Evolutionary conservation across 768 basidiomycete genomes (phyloP), one percentile per base, ranked within the genome.

Genomic region (Lactifluus subvellereus): DNA sequence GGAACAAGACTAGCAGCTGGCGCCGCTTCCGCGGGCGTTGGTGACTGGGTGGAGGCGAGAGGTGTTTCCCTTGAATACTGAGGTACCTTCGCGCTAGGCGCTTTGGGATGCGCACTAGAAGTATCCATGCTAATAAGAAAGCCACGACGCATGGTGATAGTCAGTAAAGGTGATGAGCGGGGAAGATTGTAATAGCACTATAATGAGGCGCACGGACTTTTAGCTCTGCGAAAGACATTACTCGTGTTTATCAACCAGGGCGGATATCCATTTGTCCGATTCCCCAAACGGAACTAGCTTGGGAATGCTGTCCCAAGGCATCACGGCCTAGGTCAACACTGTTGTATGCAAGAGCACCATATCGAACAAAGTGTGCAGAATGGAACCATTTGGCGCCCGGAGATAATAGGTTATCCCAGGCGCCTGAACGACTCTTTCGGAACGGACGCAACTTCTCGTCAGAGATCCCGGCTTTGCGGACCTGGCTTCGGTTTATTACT

Each of bases 61-160:
- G 54, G 38, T 6, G 16, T 22, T 30, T 42, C 56, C 32, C 32
- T 56, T 27, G 20, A 20, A 9, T 32, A 13, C 27, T 42, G 30
- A 32, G 48, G 10, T 27, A 18, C n/a, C 9, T 56, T 55, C 38
- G 22, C 14, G n/a, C 30, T 50, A 33, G 54, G 33, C 14, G 16
- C n/a, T 35, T 16, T 35, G 0, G 45, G 30, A n/a, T n/a, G 53
- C 3, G 59, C 10, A 10, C 9, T 43, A 22, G 52, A 13, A 32
- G 54, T 20, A 27, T 42, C 27, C 54, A 20, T 16, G 7, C 20
- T 49, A 33, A 40, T 30, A 9, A 61, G 60, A 27, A 61, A 61
- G 3, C 60, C 60, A 33, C 60, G 60, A 5, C 60, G 60, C 60
- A 61, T 61, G 37, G 18, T 50, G 47, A 16, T 4, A 14, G 38